phyloP scores from a whole-genome alignment of 176 grass and related monocot genomes.

The Oropetium thomaeum region DNA sequence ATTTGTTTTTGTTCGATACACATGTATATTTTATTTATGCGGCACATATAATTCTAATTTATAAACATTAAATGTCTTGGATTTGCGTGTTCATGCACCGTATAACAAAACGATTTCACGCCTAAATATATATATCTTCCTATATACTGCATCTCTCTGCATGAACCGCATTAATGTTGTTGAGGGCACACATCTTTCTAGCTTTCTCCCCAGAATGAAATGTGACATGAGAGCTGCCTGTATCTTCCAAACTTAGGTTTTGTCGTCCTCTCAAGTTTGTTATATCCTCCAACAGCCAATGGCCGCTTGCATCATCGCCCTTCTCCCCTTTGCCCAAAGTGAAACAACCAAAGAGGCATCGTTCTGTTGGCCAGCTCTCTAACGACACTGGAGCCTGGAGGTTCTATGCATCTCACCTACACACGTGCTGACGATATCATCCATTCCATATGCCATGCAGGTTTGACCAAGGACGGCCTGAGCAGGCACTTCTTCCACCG shows the following conservation, averaged over 20 bases:
- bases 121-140: slow-evolving; percentile 26
- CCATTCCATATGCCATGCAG: no score
- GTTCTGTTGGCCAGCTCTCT: slow-evolving; percentile 16
- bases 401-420: not conserved
- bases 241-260: slow-evolving; percentile 65
- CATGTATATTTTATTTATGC: not conserved
- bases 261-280: slow-evolving; percentile 53
- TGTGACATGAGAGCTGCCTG: slow-evolving; percentile 42
- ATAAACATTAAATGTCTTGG: not conserved
- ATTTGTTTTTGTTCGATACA: slow-evolving; percentile 3
- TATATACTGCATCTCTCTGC: not conserved
- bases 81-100: not conserved
- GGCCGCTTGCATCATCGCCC: slow-evolving; percentile 26
- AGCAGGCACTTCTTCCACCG: slow-evolving; percentile 94
- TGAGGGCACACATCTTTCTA: slow-evolving; percentile 13
- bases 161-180: slow-evolving; percentile 27
- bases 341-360: slow-evolving; percentile 33
- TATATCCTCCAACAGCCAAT: slow-evolving; percentile 53
- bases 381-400: not conserved
- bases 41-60: not conserved
- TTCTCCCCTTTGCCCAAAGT: slow-evolving; percentile 11
- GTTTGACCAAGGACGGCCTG: slow-evolving; percentile 79
- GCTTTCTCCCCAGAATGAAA: slow-evolving; percentile 23
- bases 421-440: no score
- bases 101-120: not conserved